Conservation (phyloP, 352 stramenopile genomes). For the Globisporangium camurandrum region DNA sequence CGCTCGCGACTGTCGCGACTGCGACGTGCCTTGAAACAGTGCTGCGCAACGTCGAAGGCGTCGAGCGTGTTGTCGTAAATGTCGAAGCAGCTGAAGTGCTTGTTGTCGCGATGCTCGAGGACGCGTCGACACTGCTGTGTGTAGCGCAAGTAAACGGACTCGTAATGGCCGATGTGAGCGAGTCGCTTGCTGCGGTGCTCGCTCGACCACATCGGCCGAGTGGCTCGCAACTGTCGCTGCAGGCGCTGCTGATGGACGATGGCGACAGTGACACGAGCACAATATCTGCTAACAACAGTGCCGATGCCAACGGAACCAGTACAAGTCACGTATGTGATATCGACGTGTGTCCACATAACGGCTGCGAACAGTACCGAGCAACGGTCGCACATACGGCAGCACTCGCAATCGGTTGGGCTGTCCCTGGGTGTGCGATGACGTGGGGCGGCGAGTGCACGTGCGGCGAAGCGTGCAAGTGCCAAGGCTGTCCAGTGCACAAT, state of each 20-base stretch:
- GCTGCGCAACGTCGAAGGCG: constrained; percentile 42
- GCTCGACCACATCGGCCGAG: not conserved
- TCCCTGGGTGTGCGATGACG: constrained; percentile 74
- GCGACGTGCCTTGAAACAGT: constrained; percentile 11
- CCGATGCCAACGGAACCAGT: no score
- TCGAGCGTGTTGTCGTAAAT: constrained; percentile 53
- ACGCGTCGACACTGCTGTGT: constrained; percentile 29
- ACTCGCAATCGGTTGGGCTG: constrained; percentile 65
- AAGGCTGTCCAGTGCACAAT: constrained; percentile 72
- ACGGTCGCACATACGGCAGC: constrained; percentile 74
- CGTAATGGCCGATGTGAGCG: constrained; percentile 44
- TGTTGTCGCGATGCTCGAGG: constrained; percentile 41
- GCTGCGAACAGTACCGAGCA: constrained; percentile 67
- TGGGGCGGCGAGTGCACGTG: constrained; percentile 75
- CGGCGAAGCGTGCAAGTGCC: constrained; percentile 69
- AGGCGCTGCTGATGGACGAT: constrained; percentile 8
- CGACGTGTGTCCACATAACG: constrained; percentile 49
- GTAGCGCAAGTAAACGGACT: constrained; percentile 28
- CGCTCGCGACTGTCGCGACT: constrained; percentile 5
- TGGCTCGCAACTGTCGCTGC: not conserved
- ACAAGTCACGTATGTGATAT: constrained; percentile 51
- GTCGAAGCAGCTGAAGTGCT: constrained; percentile 52
- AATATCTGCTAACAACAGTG: no score
- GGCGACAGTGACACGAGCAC: no score
- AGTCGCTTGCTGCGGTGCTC: constrained; percentile 6